Percentiles rank a stretch among this genome's conserved stretches.
Evolutionary conservation across 768 basidiomycete species (phyloP).

Genomic region (Lenzites betulinus): DNA sequence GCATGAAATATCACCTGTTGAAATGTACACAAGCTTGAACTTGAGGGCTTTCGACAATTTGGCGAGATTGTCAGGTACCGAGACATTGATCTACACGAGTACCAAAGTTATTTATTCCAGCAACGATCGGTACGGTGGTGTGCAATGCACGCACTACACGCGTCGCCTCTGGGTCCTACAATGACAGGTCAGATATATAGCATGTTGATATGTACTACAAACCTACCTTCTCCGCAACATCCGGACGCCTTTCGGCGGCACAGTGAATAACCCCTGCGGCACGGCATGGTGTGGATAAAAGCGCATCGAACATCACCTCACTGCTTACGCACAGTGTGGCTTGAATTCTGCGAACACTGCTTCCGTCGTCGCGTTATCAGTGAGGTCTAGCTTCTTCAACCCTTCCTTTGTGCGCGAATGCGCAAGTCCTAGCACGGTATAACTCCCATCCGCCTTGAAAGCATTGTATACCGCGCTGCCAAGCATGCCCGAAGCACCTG

Average conservation of each 20-base stretch:
- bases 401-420: constrained; percentile 62
- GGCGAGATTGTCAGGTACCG: constrained; percentile 74
- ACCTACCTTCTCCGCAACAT: constrained; percentile 91
- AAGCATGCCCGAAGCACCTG: constrained; percentile 92
- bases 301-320: too few species aligned
- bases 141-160: constrained; percentile 47
- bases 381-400: constrained; percentile 66
- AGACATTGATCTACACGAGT: constrained; percentile 68
- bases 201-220: constrained; percentile 21
- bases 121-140: too few species aligned
- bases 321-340: constrained; percentile 63
- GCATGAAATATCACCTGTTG: constrained; percentile 58
- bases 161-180: constrained; percentile 70
- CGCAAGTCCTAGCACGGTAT: constrained; percentile 68
- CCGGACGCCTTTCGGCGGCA: constrained; percentile 91
- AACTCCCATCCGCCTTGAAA: constrained; percentile 47
- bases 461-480: constrained; percentile 76
- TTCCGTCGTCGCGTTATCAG: constrained; percentile 55
- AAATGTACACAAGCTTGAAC: constrained; percentile 86
- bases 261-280: constrained; percentile 85
- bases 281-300: too few species aligned
- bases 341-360: constrained; percentile 55
- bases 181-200: not conserved
- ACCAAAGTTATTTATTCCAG: too few species aligned
- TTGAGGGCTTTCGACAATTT: constrained; percentile 57